Conservation (phyloP, 2,329 filamentous ascomycete species). For the Magnaporthales sp. region DNA sequence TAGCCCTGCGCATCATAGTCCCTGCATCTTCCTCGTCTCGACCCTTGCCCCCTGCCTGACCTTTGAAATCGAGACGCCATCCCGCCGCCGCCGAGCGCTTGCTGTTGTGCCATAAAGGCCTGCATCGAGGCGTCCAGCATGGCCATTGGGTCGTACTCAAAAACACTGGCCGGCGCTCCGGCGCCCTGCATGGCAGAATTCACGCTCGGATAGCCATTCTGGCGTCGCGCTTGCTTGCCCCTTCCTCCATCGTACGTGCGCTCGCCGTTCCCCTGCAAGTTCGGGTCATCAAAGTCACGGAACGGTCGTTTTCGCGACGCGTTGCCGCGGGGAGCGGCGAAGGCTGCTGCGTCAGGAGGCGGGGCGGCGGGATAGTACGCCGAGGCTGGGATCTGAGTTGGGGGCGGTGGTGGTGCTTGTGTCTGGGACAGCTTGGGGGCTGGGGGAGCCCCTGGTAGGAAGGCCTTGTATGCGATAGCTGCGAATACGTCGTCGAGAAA, state of each 20-base stretch:
- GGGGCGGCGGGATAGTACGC: slow-evolving; percentile 11
- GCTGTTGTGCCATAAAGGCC: neutral
- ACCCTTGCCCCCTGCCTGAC: slow-evolving; percentile 12
- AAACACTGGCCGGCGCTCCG: neutral
- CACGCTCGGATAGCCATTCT: slow-evolving; percentile 22
- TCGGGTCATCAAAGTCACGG: slow-evolving; percentile 36
- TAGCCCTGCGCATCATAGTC: slow-evolving; percentile 68
- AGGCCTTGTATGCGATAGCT: slow-evolving; percentile 53
- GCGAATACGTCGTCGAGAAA: slow-evolving; percentile 68
- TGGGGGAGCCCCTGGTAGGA: slow-evolving; percentile 45
- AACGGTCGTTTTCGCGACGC: slow-evolving; percentile 43
- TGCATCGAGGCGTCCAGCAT: neutral
- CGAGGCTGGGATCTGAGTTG: slow-evolving; percentile 9
- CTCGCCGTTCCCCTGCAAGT: slow-evolving; percentile 19
- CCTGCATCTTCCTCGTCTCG: slow-evolving; percentile 44
- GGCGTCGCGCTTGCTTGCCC: slow-evolving; percentile 52
- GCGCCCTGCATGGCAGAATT: neutral
- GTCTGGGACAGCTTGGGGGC: slow-evolving; percentile 19
- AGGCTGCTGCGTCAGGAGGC: slow-evolving; percentile 2
- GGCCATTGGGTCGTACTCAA: neutral
- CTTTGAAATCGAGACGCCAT: slow-evolving; percentile 25
- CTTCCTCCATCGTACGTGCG: slow-evolving; percentile 25
- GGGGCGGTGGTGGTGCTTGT: slow-evolving; percentile 8
- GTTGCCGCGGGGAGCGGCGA: slow-evolving; percentile 11
- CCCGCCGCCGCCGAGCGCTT: slow-evolving; percentile 10